A percentile compares a stretch with the other conserved stretches of the same genome.
These are phyloP conservation scores for Evernia prunastri DNA, from an alignment of 495 filamentous ascomycete genomes.

Conservation along the genomic window DNA sequence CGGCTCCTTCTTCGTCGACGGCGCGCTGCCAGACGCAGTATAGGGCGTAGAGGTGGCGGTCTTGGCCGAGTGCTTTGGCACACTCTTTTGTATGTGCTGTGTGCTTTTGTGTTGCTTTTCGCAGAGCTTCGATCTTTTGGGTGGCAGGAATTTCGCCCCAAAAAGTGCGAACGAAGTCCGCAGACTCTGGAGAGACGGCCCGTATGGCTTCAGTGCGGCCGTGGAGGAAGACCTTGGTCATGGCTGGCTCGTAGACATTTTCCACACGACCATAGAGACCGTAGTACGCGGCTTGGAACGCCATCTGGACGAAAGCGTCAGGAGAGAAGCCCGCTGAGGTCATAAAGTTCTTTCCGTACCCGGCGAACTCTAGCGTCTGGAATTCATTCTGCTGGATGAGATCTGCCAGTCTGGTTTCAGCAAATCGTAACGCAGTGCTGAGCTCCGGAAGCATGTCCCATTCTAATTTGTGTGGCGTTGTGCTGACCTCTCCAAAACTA, in stretches of 20 bases:
- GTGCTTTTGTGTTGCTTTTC: constrained; percentile 77
- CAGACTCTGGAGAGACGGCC: constrained; percentile 70
- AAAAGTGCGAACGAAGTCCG: constrained; percentile 87
- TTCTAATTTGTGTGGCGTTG: constrained; percentile 90
- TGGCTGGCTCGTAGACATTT: constrained; percentile 94
- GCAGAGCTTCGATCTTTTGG: constrained; percentile 76
- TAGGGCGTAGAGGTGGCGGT: constrained; percentile 88
- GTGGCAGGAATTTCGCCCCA: constrained; percentile 84
- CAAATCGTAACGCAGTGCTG: constrained; percentile 84
- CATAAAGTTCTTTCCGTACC: constrained; percentile 96
- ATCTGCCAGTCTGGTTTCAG: constrained; percentile 89
- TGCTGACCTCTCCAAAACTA: constrained; percentile 91
- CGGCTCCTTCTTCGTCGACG: constrained; percentile 64
- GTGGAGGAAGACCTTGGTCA: constrained; percentile 92
- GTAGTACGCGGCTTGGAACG: constrained; percentile 97
- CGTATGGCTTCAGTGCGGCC: constrained; percentile 92
- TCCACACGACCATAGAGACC: constrained; percentile 91
- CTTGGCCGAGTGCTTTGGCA: constrained; percentile 86
- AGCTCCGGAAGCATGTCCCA: constrained; percentile 97
- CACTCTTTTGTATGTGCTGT: constrained; percentile 75
- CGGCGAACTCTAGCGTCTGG: constrained; percentile 77
- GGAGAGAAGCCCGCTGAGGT: constrained; percentile 95
- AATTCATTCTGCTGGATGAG: constrained; percentile 97
- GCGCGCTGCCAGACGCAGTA: constrained; percentile 93
- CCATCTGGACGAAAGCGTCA: constrained; percentile 98